A percentile compares a stretch with the other conserved stretches of the same genome.
These are phyloP conservation scores for Wickerhamomyces bovis DNA, from an alignment of 805 yeast species.

Conservation along the genomic window DNA sequence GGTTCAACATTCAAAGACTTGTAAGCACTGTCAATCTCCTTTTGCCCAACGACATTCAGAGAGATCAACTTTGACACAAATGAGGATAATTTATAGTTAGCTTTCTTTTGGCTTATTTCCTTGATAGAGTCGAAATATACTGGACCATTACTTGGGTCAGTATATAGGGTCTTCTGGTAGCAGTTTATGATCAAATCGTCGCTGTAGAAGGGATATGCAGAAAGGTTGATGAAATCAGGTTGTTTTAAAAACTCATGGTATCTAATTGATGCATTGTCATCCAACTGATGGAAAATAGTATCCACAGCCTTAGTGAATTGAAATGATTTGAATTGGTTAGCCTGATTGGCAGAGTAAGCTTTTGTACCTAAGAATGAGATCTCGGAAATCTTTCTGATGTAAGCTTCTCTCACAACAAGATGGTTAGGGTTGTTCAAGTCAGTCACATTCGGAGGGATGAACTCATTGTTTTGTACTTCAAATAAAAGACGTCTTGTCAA, in stretches of 20 bases:
- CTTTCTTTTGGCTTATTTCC: constrained; percentile 42
- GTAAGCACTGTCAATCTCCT: constrained; percentile 38
- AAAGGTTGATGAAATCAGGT: constrained; percentile 37
- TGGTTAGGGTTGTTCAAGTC: constrained; percentile 27
- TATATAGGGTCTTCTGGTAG: constrained; percentile 33
- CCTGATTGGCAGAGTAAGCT: constrained; percentile 21
- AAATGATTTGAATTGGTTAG: constrained; percentile 24
- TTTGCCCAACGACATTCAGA: constrained; percentile 46
- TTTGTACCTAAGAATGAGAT: constrained; percentile 39
- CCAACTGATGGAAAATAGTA: constrained; percentile 27
- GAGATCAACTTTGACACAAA: constrained; percentile 42
- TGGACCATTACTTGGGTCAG: constrained; percentile 43
- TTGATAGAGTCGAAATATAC: constrained; percentile 53
- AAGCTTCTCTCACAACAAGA: constrained; percentile 39
- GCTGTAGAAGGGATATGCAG: constrained; percentile 42
- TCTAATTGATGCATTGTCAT: constrained; percentile 23
- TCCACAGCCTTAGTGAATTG: constrained; percentile 23
- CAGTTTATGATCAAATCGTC: constrained; percentile 43
- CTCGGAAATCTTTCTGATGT: constrained; percentile 49
- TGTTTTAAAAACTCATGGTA: constrained; percentile 23
- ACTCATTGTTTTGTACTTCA: constrained; percentile 26
- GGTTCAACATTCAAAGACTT: constrained; percentile 29
- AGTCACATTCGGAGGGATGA: constrained; percentile 44
- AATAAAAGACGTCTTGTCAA: constrained; percentile 45
- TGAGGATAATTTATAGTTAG: constrained; percentile 39